Percentiles rank a stretch among this genome's conserved stretches.
Evolutionary conservation across 441 rosid genomes (phyloP).

Genomic region (Brassica balearica): DNA sequence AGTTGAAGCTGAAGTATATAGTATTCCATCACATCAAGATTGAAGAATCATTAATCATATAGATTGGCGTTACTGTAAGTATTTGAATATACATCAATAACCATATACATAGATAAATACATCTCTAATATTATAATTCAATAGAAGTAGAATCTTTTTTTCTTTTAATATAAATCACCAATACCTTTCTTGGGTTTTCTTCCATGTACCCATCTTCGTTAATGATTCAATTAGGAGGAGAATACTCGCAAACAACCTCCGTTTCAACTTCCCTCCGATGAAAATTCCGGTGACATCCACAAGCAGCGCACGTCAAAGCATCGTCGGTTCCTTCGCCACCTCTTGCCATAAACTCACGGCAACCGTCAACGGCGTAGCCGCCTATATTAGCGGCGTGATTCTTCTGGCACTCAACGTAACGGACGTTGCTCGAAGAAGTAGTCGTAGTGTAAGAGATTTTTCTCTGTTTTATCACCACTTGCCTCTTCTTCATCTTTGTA

Average conservation of each 20-base stretch:
- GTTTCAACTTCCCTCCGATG: conserved; percentile 77
- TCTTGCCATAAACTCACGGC: conserved; percentile 90
- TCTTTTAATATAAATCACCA: conserved; percentile 2
- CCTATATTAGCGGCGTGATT: conserved; percentile 88
- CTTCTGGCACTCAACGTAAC: conserved; percentile 89
- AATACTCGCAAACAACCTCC: conserved; percentile 85
- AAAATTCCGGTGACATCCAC: conserved; percentile 90
- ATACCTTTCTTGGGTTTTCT: background rate
- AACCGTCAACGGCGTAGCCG: conserved; percentile 91
- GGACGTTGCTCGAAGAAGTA: conserved; percentile 54
- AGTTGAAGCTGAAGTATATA: conserved; percentile 9
- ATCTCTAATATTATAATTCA: conserved; percentile 14
- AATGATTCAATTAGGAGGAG: conserved; percentile 60
- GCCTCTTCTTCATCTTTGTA: conserved; percentile 75
- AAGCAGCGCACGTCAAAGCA: conserved; percentile 82
- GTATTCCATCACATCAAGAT: conserved; percentile 19
- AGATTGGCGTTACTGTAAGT: conserved; percentile 34
- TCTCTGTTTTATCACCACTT: conserved; percentile 63
- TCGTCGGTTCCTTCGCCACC: conserved; percentile 57
- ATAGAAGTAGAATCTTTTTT: background rate
- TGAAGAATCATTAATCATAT: conserved; percentile 20
- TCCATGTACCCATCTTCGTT: background rate
- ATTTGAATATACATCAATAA: conserved; percentile 33
- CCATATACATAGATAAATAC: conserved; percentile 30
- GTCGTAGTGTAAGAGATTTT: conserved; percentile 43